A percentile compares a stretch with the other conserved stretches of the same genome.
Evolutionary conservation across 2,329 filamentous ascomycete genomes (phyloP).

Genomic region (Didymella lethalis): DNA sequence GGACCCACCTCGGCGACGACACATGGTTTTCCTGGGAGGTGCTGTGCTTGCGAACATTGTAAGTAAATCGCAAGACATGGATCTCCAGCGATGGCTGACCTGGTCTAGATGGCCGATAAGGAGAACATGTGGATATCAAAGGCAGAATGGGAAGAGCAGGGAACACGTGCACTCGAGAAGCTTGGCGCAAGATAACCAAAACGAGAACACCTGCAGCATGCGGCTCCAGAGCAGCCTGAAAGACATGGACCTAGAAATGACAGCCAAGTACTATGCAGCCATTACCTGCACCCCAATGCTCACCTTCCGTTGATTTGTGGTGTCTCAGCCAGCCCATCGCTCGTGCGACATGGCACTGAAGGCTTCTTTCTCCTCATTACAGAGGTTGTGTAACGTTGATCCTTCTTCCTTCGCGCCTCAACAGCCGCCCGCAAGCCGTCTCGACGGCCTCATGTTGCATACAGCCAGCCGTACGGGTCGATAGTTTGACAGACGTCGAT

Average conservation of each 20-base stretch:
- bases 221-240: slow-evolving; percentile 14
- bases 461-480: neutral
- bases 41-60: slow-evolving; percentile 94
- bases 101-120: slow-evolving; percentile 87
- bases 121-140: slow-evolving; percentile 99
- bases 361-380: neutral
- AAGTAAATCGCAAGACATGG: slow-evolving; percentile 40
- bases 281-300: slow-evolving; percentile 5
- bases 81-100: slow-evolving; percentile 22
- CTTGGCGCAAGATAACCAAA: slow-evolving; percentile 77
- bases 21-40: slow-evolving; percentile 99
- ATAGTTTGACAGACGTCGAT: neutral
- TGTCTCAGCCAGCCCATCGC: neutral
- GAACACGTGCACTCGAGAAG: slow-evolving; percentile 84
- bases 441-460: slow-evolving; percentile 1
- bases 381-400: slow-evolving; percentile 14
- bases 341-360: slow-evolving; percentile 1
- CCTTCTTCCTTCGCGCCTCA: slow-evolving; percentile 15
- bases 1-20: slow-evolving; percentile 90
- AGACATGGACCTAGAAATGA: slow-evolving; percentile 24
- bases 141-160: slow-evolving; percentile 96
- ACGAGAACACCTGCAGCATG: slow-evolving; percentile 20
- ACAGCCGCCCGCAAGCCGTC: neutral
- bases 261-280: slow-evolving; percentile 14
- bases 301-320: neutral